phyloP scores from a whole-genome alignment of 2,329 filamentous ascomycete species.

The Alternaria atra region DNA sequence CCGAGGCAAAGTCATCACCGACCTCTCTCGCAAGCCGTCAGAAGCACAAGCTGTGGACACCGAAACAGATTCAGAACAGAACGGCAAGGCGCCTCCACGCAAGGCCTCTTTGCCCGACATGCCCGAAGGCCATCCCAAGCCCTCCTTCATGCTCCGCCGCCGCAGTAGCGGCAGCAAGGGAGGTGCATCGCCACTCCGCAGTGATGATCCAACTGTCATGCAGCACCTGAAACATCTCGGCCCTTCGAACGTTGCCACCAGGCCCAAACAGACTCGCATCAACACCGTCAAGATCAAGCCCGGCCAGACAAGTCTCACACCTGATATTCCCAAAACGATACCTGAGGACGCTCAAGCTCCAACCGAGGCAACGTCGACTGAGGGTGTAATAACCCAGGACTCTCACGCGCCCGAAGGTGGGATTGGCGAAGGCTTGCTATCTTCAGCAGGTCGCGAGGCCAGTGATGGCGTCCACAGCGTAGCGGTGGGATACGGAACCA shows the following conservation, averaged over 20 bases:
- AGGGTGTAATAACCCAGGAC: constrained; percentile 22
- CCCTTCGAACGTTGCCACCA: constrained; percentile 69
- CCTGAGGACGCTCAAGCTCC: constrained; percentile 50
- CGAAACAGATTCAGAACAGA: constrained; percentile 29
- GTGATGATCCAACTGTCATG: constrained; percentile 63
- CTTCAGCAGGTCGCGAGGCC: constrained; percentile 64
- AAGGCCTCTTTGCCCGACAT: constrained; percentile 47
- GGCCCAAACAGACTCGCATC: constrained; percentile 68
- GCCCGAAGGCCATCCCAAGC: constrained; percentile 39
- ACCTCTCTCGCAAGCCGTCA: constrained; percentile 39
- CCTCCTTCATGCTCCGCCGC: constrained; percentile 56
- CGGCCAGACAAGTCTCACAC: constrained; percentile 66
- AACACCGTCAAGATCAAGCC: constrained; percentile 73
- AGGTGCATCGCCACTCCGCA: constrained; percentile 55
- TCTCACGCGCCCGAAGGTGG: constrained; percentile 59
- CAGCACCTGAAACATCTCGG: constrained; percentile 71
- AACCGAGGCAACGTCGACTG: constrained; percentile 23
- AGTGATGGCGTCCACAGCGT: constrained; percentile 73
- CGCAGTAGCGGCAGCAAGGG: constrained; percentile 54
- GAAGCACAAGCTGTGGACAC: constrained; percentile 34
- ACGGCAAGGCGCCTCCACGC: constrained; percentile 22
- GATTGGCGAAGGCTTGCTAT: constrained; percentile 63
- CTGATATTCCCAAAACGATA: constrained; percentile 57
- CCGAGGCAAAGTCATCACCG: constrained; percentile 63
- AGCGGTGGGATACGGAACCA: constrained; percentile 56